These are phyloP conservation scores for Mychonastes homosphaera DNA, from an alignment of 139 green algal genomes.

Conservation along the genomic window DNA sequence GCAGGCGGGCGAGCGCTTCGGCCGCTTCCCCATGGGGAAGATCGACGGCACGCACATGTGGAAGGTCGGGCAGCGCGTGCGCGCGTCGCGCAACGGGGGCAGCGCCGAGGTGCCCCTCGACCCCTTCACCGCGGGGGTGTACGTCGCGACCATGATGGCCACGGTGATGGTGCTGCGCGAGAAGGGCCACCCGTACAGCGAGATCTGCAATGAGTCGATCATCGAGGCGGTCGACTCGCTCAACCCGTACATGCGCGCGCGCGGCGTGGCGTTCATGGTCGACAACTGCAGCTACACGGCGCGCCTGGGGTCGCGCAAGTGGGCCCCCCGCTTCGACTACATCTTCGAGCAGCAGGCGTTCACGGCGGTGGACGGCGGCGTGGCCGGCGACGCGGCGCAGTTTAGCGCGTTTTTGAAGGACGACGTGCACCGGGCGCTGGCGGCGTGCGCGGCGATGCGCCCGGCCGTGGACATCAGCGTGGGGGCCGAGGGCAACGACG, in stretches of 20 bases:
- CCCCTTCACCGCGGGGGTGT: constrained; percentile 97
- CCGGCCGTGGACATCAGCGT: constrained; percentile 96
- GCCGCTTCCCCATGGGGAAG: constrained; percentile 97
- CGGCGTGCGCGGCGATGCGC: constrained; percentile 79
- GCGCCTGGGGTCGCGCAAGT: constrained; percentile 93
- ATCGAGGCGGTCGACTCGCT: constrained; percentile 97
- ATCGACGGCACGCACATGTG: constrained; percentile 98
- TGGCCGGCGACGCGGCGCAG: constrained; percentile 42
- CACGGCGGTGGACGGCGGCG: constrained; percentile 57
- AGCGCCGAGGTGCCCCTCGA: constrained; percentile 89
- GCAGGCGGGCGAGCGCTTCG: constrained; percentile 80
- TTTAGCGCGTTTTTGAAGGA: constrained; percentile 38
- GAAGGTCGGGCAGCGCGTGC: constrained; percentile 59
- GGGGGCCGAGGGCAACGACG: constrained; percentile 46
- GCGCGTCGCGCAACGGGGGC: too few relatives aligned
- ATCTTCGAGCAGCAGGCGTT: constrained; percentile 85
- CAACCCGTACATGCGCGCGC: constrained; percentile 99
- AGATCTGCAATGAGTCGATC: constrained; percentile 99
- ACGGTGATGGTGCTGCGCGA: constrained; percentile 75
- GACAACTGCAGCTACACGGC: constrained; percentile 99
- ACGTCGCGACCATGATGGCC: constrained; percentile 98
- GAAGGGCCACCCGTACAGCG: constrained; percentile 93
- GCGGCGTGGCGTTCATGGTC: constrained; percentile 99
- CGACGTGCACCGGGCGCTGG: constrained; percentile 68
- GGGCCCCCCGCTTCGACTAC: constrained; percentile 98